A percentile compares a stretch with the other conserved stretches of the same genome.
These are phyloP conservation scores for Trichoderma endophyticum DNA, from an alignment of 2,329 filamentous ascomycete species.

Conservation along the genomic window DNA sequence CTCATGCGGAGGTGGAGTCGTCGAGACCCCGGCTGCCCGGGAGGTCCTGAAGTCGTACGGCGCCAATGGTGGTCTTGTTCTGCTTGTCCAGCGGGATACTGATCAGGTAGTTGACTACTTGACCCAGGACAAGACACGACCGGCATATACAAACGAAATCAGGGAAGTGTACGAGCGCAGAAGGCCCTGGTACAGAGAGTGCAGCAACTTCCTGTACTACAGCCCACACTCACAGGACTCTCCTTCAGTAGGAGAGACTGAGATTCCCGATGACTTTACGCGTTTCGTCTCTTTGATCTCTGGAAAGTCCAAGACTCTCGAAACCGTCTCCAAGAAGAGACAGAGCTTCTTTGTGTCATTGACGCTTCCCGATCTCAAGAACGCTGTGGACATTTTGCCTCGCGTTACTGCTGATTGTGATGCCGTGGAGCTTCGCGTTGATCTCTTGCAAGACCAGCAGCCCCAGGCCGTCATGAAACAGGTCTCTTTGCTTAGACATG, in stretches of 20 bases:
- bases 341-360: constrained; percentile 92
- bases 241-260: constrained; percentile 21
- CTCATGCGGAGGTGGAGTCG: constrained; percentile 89
- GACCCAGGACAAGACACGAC: constrained; percentile 81
- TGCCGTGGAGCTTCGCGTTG: constrained; percentile 90
- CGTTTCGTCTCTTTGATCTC: constrained; percentile 41
- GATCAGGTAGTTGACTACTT: constrained; percentile 86
- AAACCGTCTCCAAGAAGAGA: constrained; percentile 48
- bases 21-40: constrained; percentile 79
- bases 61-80: constrained; percentile 73
- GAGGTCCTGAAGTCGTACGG: constrained; percentile 71
- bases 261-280: constrained; percentile 33
- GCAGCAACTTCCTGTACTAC: constrained; percentile 92
- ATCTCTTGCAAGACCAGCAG: constrained; percentile 74
- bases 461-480: constrained; percentile 79
- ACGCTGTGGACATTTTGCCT: constrained; percentile 62
- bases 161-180: constrained; percentile 85
- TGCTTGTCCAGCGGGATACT: constrained; percentile 84
- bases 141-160: constrained; percentile 90
- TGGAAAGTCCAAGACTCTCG: constrained; percentile 46
- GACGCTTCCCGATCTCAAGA: constrained; percentile 71
- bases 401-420: constrained; percentile 80
- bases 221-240: constrained; percentile 58
- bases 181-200: constrained; percentile 85
- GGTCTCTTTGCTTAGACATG: constrained; percentile 71